These are phyloP conservation scores for Alternaria dauci DNA, from an alignment of 2,329 filamentous ascomycete species.

Conservation along the genomic window DNA sequence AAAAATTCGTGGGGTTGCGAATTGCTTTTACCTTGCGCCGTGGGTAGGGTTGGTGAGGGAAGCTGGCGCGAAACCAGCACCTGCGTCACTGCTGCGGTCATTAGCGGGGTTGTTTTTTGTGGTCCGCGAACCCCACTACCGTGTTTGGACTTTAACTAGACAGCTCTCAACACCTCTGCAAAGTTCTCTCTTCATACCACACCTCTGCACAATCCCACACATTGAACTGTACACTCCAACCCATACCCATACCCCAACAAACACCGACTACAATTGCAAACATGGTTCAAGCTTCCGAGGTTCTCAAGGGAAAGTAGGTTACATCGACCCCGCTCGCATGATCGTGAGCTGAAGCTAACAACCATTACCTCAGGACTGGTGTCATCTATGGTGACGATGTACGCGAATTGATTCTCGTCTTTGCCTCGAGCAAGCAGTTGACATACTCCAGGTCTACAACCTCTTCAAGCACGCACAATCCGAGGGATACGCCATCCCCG, in stretches of 20 bases:
- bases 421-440: neutral
- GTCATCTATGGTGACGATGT: constrained; percentile 72
- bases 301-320: constrained; percentile 69
- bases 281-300: constrained; percentile 40
- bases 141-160: constrained; percentile 17
- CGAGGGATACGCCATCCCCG: constrained; percentile 63
- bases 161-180: constrained; percentile 11
- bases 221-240: neutral
- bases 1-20: neutral
- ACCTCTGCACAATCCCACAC: neutral
- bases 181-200: constrained; percentile 11
- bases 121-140: constrained; percentile 21
- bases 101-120: constrained; percentile 25
- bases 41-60: constrained; percentile 9
- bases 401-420: constrained; percentile 69
- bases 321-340: constrained; percentile 8
- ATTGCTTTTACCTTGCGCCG: constrained; percentile 14
- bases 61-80: constrained; percentile 8
- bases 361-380: constrained; percentile 11
- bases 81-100: constrained; percentile 20
- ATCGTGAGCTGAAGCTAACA: constrained; percentile 14
- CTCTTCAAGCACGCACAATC: constrained; percentile 76
- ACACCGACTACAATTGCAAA: constrained; percentile 12
- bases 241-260: neutral
- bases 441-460: constrained; percentile 6